Conservation (phyloP, 257 asterid species). For the Solanum lycopersicoides region DNA sequence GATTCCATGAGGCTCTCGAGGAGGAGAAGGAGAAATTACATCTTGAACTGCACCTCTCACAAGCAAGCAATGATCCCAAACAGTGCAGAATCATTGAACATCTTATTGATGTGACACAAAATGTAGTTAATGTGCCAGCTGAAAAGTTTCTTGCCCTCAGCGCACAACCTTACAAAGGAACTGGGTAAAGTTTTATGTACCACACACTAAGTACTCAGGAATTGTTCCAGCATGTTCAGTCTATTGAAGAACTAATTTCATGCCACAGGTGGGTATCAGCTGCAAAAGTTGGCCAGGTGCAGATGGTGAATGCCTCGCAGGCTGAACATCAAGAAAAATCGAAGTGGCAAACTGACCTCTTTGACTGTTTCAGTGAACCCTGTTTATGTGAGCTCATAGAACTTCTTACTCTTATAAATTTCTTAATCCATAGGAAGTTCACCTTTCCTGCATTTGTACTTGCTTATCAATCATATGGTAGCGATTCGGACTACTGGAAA, state of each 20-base stretch:
- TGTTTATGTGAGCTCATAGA: neutral
- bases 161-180: neutral
- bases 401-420: neutral
- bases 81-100: conserved; percentile 5
- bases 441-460: neutral
- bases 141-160: conserved; percentile 4
- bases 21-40: conserved; percentile 13
- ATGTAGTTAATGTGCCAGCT: neutral
- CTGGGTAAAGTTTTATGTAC: neutral
- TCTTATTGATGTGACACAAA: conserved; percentile 12
- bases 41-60: neutral
- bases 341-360: conserved; percentile 10
- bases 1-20: conserved; percentile 1
- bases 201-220: neutral
- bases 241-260: neutral
- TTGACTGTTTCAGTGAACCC: conserved; percentile 5
- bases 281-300: neutral
- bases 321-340: neutral
- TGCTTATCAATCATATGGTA: neutral
- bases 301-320: neutral
- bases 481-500: neutral
- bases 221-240: neutral
- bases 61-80: conserved; percentile 2
- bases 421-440: neutral
- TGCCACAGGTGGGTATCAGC: conserved; percentile 1